Percentiles rank a stretch among this genome's conserved stretches.
phyloP scores from a whole-genome alignment of 2,329 filamentous ascomycete species.

The Fusarium cicatricum region DNA sequence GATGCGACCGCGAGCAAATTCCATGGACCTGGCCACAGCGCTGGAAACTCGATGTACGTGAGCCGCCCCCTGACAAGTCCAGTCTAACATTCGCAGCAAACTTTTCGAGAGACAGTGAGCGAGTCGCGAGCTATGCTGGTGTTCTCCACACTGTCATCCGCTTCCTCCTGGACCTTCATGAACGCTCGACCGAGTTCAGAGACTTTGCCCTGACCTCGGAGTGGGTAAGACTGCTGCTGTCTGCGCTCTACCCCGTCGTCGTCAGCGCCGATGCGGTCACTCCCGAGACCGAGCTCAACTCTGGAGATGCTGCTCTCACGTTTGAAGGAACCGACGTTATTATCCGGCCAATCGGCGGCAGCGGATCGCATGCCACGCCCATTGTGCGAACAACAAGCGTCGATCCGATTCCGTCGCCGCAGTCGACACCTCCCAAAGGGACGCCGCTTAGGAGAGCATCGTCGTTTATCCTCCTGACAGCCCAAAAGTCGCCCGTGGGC shows the following conservation, averaged over 20 bases:
- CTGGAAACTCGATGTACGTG: constrained; percentile 62
- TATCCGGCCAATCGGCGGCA: constrained; percentile 71
- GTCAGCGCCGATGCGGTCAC: constrained; percentile 86
- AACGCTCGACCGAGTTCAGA: constrained; percentile 78
- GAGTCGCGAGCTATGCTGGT: constrained; percentile 61
- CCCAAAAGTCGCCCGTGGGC: constrained; percentile 66
- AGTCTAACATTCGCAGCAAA: constrained; percentile 35
- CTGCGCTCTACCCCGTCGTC: constrained; percentile 84
- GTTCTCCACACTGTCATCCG: constrained; percentile 80
- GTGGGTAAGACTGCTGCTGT: constrained; percentile 81
- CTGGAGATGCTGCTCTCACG: constrained; percentile 79
- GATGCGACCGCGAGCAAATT: constrained; percentile 58
- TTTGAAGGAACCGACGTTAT: constrained; percentile 89
- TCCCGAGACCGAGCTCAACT: constrained; percentile 87
- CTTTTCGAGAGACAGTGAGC: constrained; percentile 53
- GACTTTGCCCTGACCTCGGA: constrained; percentile 84
- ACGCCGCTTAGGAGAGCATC: constrained; percentile 80
- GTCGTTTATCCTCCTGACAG: constrained; percentile 88
- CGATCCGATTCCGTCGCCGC: constrained; percentile 57
- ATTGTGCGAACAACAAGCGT: constrained; percentile 77
- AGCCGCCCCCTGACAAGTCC: no score
- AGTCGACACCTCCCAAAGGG: constrained; percentile 59
- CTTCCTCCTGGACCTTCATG: constrained; percentile 81
- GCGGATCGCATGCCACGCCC: constrained; percentile 67
- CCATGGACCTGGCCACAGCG: constrained; percentile 72